These are phyloP conservation scores for Zasmidium angulare DNA, from an alignment of 2,329 filamentous ascomycete genomes.

Conservation along the genomic window DNA sequence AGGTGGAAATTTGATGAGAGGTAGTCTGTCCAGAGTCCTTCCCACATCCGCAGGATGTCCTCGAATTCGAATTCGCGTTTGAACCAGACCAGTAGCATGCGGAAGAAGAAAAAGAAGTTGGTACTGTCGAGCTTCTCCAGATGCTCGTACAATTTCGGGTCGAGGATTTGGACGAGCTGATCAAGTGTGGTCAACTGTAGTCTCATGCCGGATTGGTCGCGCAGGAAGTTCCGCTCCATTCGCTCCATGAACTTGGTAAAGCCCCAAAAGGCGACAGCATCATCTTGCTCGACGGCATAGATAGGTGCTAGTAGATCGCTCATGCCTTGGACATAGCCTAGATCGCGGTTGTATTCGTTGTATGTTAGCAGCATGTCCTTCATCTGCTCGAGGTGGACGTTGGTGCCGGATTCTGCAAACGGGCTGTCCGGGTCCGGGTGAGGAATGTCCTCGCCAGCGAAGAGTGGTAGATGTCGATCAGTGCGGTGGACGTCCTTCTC, in stretches of 20 bases:
- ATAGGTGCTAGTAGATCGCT: slow-evolving; percentile 93
- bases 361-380: slow-evolving; percentile 99
- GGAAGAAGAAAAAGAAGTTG: slow-evolving; percentile 99
- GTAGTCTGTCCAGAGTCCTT: slow-evolving; percentile 91
- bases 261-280: slow-evolving; percentile 94
- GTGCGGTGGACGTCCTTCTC: slow-evolving; percentile 99
- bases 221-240: slow-evolving; percentile 96
- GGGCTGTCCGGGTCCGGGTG: slow-evolving; percentile 95
- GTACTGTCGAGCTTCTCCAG: slow-evolving; percentile 88
- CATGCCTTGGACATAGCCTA: slow-evolving; percentile 99
- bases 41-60: slow-evolving; percentile 87
- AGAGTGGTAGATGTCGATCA: slow-evolving; percentile 91
- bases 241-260: slow-evolving; percentile 96
- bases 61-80: slow-evolving; percentile 94
- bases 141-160: slow-evolving; percentile 89
- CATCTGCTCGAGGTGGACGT: slow-evolving; percentile 97
- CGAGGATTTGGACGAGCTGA: slow-evolving; percentile 94
- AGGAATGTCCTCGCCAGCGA: slow-evolving; percentile 92
- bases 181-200: slow-evolving; percentile 86
- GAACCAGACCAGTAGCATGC: slow-evolving; percentile 98
- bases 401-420: slow-evolving; percentile 89
- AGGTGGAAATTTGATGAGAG: slow-evolving; percentile 87
- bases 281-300: slow-evolving; percentile 96
- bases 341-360: slow-evolving; percentile 93
- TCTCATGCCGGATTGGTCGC: slow-evolving; percentile 95